phyloP scores from a whole-genome alignment of 306 rosid species.

The Spatholobus suberectus region DNA sequence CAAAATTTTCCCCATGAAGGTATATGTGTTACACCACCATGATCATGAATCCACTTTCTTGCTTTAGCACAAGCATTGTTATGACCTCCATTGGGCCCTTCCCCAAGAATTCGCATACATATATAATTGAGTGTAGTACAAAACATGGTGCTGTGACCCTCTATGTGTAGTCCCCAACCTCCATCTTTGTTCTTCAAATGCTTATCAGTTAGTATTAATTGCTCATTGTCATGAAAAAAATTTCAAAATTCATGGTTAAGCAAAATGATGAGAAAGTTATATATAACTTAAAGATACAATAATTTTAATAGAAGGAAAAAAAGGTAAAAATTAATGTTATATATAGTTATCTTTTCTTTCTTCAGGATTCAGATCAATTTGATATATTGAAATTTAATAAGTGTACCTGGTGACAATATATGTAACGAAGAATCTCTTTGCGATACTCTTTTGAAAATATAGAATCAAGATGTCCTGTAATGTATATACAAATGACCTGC shows the following conservation, averaged over 20 bases:
- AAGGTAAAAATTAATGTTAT: not conserved
- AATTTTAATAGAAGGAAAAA: not conserved
- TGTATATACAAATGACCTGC: constrained; percentile 59
- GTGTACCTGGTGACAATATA: constrained; percentile 62
- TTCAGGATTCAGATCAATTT: too few relatives aligned
- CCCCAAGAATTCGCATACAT: not conserved
- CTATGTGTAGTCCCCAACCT: not conserved
- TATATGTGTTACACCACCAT: constrained; percentile 56
- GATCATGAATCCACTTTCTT: constrained; percentile 68
- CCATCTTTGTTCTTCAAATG: constrained; percentile 65
- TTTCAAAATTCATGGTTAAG: not conserved
- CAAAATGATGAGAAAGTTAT: not conserved
- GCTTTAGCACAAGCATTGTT: constrained; percentile 63
- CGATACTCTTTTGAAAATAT: constrained; percentile 49
- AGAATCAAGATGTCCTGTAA: constrained; percentile 58
- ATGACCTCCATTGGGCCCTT: not conserved
- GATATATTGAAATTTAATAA: too few relatives aligned
- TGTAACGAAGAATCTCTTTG: constrained; percentile 65
- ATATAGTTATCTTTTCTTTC: too few relatives aligned
- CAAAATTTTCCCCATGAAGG: constrained; percentile 81
- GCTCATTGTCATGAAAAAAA: not conserved
- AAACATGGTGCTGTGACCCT: not conserved
- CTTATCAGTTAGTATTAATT: not conserved
- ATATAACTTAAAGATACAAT: too few relatives aligned
- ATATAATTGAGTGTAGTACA: not conserved